Evolutionary conservation across 805 yeast species (phyloP).

Genomic region (Citeromyces matritensis): DNA sequence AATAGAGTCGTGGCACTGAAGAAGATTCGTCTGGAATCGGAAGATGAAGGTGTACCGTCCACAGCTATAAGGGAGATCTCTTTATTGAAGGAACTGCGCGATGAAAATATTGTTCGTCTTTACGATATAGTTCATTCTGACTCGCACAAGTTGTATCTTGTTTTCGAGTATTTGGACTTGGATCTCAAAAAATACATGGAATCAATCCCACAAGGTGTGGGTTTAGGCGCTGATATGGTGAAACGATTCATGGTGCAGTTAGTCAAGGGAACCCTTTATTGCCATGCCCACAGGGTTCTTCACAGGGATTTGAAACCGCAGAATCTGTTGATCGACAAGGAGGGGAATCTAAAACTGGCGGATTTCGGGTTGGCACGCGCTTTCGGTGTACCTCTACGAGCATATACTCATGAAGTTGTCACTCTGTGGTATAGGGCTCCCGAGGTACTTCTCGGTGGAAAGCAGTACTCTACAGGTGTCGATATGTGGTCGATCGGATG

Average conservation of each 20-base stretch:
- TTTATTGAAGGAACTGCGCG: slow-evolving; percentile 80
- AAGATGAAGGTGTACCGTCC: slow-evolving; percentile 97
- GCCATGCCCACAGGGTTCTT: slow-evolving; percentile 87
- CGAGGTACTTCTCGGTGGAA: slow-evolving; percentile 88
- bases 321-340: slow-evolving; percentile 85
- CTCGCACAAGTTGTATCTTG: slow-evolving; percentile 80
- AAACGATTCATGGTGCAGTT: slow-evolving; percentile 88
- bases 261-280: slow-evolving; percentile 80
- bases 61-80: slow-evolving; percentile 97
- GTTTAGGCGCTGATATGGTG: slow-evolving; percentile 80
- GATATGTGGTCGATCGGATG: slow-evolving; percentile 99
- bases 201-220: slow-evolving; percentile 78
- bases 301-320: slow-evolving; percentile 97
- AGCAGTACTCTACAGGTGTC: slow-evolving; percentile 94
- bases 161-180: slow-evolving; percentile 85
- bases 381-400: slow-evolving; percentile 92
- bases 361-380: slow-evolving; percentile 96
- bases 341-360: slow-evolving; percentile 82
- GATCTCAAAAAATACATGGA: slow-evolving; percentile 97
- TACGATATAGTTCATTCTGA: slow-evolving; percentile 94
- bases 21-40: slow-evolving; percentile 89
- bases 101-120: slow-evolving; percentile 82
- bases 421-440: slow-evolving; percentile 98
- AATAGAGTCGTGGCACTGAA: slow-evolving; percentile 93
- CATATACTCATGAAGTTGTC: slow-evolving; percentile 96